A percentile compares a stretch with the other conserved stretches of the same genome.
Conservation (phyloP, 164 flowering plant genomes). For the Dillenia turbinata region DNA sequence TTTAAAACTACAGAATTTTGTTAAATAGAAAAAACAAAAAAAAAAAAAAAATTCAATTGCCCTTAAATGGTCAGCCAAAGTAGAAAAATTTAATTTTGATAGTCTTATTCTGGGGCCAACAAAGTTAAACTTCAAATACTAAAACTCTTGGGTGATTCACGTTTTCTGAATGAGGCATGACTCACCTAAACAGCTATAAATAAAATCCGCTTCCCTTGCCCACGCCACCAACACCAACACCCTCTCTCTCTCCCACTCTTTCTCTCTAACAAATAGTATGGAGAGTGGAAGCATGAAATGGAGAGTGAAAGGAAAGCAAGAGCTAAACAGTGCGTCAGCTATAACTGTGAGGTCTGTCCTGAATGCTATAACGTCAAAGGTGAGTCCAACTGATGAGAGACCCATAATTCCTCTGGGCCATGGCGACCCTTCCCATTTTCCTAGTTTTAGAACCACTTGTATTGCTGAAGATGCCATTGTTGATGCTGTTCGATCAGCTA, state of each 20-base stretch:
- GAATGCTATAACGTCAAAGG: slow-evolving; percentile 26
- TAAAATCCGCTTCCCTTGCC: too few species aligned
- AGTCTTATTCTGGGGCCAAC: too few species aligned
- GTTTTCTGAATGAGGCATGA: too few species aligned
- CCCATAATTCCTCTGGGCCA: slow-evolving; percentile 43
- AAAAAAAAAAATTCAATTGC: too few species aligned
- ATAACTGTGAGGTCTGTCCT: slow-evolving; percentile 23
- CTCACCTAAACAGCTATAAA: too few species aligned
- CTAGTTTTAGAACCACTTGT: slow-evolving; percentile 24
- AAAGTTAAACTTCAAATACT: too few species aligned
- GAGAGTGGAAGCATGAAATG: slow-evolving; percentile 27
- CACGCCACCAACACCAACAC: too few species aligned
- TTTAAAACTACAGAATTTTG: too few species aligned
- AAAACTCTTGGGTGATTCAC: too few species aligned
- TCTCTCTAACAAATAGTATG: slow-evolving; percentile 8
- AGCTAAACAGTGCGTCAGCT: slow-evolving; percentile 11
- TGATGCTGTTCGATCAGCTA: slow-evolving; percentile 23
- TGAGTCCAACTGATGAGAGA: slow-evolving; percentile 20
- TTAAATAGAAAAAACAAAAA: too few species aligned
- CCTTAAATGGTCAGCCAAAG: too few species aligned
- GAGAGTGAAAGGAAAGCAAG: slow-evolving; percentile 32
- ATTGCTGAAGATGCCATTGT: slow-evolving; percentile 33
- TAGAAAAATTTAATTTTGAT: too few species aligned
- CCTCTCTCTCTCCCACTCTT: background rate
- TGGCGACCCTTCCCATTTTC: slow-evolving; percentile 59